phyloP scores from a whole-genome alignment of 2,329 filamentous ascomycete species.

The Aspergillus neotritici region DNA sequence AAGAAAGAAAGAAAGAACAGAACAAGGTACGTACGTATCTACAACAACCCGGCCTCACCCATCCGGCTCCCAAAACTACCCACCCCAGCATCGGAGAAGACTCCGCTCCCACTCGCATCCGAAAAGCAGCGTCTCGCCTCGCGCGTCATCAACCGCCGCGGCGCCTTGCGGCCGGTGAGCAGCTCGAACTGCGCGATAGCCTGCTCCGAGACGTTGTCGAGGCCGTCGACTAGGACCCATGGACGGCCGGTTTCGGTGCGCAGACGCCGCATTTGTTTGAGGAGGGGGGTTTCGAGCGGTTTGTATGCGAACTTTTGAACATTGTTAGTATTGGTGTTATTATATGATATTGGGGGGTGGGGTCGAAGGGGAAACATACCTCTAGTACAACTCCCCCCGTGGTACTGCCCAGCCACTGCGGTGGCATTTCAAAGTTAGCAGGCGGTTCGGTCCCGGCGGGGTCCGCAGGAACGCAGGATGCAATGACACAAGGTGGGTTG shows the following conservation, averaged over 20 bases:
- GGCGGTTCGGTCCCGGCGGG: slow-evolving; percentile 58
- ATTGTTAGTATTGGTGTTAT: not conserved
- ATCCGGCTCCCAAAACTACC: too few species aligned
- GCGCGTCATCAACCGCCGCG: slow-evolving; percentile 63
- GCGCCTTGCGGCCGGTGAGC: slow-evolving; percentile 68
- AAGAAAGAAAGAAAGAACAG: too few species aligned
- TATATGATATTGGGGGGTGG: too few species aligned
- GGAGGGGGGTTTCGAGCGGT: slow-evolving; percentile 64
- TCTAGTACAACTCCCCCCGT: slow-evolving; percentile 74
- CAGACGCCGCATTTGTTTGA: slow-evolving; percentile 60
- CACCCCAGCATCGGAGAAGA: too few species aligned
- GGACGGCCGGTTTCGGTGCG: slow-evolving; percentile 47
- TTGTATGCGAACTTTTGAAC: slow-evolving; percentile 55
- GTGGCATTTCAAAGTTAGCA: slow-evolving; percentile 64
- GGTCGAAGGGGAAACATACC: slow-evolving; percentile 33
- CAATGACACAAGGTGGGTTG: slow-evolving; percentile 64
- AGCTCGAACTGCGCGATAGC: slow-evolving; percentile 77
- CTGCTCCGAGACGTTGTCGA: slow-evolving; percentile 72
- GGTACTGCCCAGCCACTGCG: slow-evolving; percentile 63
- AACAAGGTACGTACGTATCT: too few species aligned
- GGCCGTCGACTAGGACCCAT: slow-evolving; percentile 70
- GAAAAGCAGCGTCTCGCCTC: slow-evolving; percentile 42
- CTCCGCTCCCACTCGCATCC: too few species aligned
- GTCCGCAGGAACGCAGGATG: slow-evolving; percentile 70
- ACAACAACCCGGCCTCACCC: too few species aligned